Evolutionary conservation across 2,329 filamentous ascomycete genomes (phyloP), one percentile per base, ranked within the genome.

Genomic region (Ophiostoma fasciatum): DNA sequence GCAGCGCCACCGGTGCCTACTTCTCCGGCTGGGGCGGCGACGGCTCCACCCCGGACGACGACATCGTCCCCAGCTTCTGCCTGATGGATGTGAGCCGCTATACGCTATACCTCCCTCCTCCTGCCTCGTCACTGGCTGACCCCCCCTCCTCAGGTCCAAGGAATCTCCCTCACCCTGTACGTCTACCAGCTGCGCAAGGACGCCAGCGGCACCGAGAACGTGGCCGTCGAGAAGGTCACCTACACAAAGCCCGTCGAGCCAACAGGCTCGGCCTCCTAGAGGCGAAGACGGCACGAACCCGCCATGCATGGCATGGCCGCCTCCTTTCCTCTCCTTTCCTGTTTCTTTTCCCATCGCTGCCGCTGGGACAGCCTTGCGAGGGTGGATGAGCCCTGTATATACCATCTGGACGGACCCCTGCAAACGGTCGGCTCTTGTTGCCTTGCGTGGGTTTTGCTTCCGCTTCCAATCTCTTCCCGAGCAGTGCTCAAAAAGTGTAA

Each of bases 71-170:
- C 19, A 94, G 85, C 55, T 94, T 96, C 59, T 94, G 90, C 52
- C 61, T 96, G 56, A 94, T 96, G 88, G 88, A 96, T 70, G 87
- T 94, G 58, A 64, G 84, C n/a, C n/a, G n/a, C n/a, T n/a, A n/a
- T n/a, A n/a, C n/a, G n/a, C n/a, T 78, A 7, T 8, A 13, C 18
- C 31, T 37, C 8, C n/a, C 12, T 3, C 20, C 11, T 22, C 9
- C 14, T 38, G 19, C 14, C n/a, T 23, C n/a, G 4, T 11, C 19
- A 10, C n/a, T 13, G 19, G 3, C 23, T 13, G n/a, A 23, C 23
- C 3, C 6, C 23, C 3, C 23, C 11, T 13, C 23, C 13, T 3
- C 48, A 93, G 84, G 83, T 93, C 25, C 88, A 96, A 71, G 88
- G 88, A 22, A 92, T 94, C 54, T 92, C 92, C 13, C 70, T 96